phyloP scores from a whole-genome alignment of 2,329 filamentous ascomycete species.

The Lachnellula occidentalis region DNA sequence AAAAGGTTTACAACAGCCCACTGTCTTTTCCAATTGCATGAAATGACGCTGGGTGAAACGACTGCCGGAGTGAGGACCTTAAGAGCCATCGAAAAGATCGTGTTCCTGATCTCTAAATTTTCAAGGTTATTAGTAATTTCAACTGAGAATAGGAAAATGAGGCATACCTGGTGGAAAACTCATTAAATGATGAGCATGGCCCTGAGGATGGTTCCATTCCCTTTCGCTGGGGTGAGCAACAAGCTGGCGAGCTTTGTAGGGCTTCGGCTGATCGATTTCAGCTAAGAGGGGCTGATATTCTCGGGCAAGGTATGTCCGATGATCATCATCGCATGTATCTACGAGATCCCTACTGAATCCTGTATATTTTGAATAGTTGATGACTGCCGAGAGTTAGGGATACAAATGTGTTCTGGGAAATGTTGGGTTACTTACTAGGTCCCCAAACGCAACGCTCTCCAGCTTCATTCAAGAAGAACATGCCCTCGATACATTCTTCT shows the following conservation, averaged over 20 bases:
- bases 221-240: background rate
- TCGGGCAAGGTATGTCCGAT: background rate
- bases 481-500: background rate
- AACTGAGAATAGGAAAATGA: background rate
- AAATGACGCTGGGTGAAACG: background rate
- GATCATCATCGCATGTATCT: background rate
- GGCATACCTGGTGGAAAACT: constrained; percentile 2
- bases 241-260: background rate
- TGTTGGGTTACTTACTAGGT: background rate
- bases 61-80: background rate
- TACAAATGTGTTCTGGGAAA: background rate
- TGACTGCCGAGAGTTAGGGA: background rate
- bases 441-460: background rate
- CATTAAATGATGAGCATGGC: constrained; percentile 1
- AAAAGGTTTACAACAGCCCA: background rate
- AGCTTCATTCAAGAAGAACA: background rate
- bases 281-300: background rate
- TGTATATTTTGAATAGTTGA: background rate
- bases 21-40: background rate
- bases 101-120: background rate
- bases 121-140: background rate
- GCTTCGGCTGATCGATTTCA: background rate
- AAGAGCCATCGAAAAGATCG: background rate
- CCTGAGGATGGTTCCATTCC: constrained; percentile 1
- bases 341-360: background rate